Base-by-base conservation (phyloP, 176 grass and related monocot genomes). In the Ensete ventricosum region DNA sequence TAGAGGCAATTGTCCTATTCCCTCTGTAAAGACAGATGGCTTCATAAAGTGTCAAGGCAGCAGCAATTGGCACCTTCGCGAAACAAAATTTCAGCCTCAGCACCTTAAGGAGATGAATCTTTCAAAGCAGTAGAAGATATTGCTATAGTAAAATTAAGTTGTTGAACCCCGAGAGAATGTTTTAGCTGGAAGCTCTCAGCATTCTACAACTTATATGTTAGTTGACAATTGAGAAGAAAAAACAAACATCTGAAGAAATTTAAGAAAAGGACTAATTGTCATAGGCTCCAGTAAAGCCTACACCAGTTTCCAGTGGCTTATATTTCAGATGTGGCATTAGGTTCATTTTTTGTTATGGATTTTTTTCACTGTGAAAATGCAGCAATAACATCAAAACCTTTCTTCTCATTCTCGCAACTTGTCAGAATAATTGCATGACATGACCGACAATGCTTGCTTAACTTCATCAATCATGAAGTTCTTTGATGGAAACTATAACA, bases 61-160 rank as follows among this genome's bases (percentile, higher is more conserved):
- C 52, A 71, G 77, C 77, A 71, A 79, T 79, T 16, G 77, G 77
- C 53, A 71, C 66, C 77, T 79, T 48, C 66, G 71, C 21, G 14
- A 48, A 55, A 70, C 17, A 12, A 70, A 43, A 43, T 43, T 49
- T 70, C 21, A 52, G 43, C 29, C 67, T 70, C 8, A 70, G 17
- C 8, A 70, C 8, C 67, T 70, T 70, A 1, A 14, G 43, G 11
- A 11, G 12, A 69, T 48, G 17, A 11, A 11, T 50, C 50, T 49
- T 14, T 69, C 12, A 50, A 50, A 70, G 17, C 34, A 50, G 51
- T 20, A 67, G n/a, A 34, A 13, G 48, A 70, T n/a, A 13, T 70
- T 70, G 13, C 25, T 50, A 70, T 51, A 5, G 67, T 11, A 70
- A 67, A 43, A 59, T 59, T 59, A 14, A 1, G n/a, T 59, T n/a